These are phyloP conservation scores for Paecilomyces sp. DNA, from an alignment of 2,329 filamentous ascomycete species.

Conservation along the genomic window DNA sequence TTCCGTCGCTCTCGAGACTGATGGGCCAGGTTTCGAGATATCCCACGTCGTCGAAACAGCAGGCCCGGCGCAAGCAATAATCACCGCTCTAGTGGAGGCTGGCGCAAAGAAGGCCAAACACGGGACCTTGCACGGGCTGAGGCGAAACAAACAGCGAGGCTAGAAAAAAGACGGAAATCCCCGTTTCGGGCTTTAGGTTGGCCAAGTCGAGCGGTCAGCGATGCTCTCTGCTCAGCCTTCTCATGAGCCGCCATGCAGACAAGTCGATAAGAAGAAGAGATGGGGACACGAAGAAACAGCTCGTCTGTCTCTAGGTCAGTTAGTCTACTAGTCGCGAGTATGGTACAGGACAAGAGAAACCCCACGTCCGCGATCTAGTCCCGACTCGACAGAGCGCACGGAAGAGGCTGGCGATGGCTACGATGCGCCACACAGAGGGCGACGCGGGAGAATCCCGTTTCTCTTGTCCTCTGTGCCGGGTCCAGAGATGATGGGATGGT, in stretches of 20 bases:
- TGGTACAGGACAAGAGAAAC: not conserved
- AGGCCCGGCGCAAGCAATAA: not conserved
- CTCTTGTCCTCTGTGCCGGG: not conserved
- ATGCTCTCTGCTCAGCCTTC: not conserved
- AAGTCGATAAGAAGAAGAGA: not conserved
- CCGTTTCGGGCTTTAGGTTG: not conserved
- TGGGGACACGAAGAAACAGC: not conserved
- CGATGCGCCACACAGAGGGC: not conserved
- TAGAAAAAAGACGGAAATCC: not conserved
- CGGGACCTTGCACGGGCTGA: not conserved
- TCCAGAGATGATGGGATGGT: not conserved
- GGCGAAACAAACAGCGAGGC: not conserved
- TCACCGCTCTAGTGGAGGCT: not conserved
- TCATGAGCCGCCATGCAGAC: not conserved
- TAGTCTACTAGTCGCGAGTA: no score
- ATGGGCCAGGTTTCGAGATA: not conserved
- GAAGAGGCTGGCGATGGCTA: not conserved
- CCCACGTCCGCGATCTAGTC: not conserved
- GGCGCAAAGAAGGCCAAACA: not conserved
- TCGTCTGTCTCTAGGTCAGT: not conserved
- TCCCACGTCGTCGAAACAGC: not conserved
- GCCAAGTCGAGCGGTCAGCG: not conserved
- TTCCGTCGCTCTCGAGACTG: not conserved
- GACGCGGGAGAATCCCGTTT: not conserved
- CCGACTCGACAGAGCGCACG: not conserved